These are phyloP conservation scores for Bipolaris cookei DNA, from an alignment of 2,329 filamentous ascomycete genomes.

Conservation along the genomic window DNA sequence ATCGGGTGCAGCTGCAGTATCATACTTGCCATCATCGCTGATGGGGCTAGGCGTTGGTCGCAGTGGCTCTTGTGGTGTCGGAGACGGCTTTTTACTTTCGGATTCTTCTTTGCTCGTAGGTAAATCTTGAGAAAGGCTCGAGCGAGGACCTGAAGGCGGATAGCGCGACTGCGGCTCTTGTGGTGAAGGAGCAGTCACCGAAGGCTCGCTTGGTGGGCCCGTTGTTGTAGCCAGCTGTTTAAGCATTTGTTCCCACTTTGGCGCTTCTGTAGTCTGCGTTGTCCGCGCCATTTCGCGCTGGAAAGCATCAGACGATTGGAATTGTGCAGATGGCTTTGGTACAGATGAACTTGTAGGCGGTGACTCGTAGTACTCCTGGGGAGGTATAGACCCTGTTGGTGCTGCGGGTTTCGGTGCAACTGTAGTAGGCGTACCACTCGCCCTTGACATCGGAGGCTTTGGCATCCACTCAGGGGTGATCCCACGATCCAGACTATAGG, in stretches of 20 bases:
- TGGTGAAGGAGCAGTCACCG: slow-evolving; percentile 10
- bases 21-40: slow-evolving; percentile 39
- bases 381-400: slow-evolving; percentile 12
- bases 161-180: slow-evolving; percentile 29
- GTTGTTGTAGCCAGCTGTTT: slow-evolving; percentile 39
- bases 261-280: slow-evolving; percentile 26
- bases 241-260: slow-evolving; percentile 46
- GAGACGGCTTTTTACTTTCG: slow-evolving; percentile 24
- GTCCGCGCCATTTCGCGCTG: slow-evolving; percentile 48
- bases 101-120: slow-evolving; percentile 16
- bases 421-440: slow-evolving; percentile 16
- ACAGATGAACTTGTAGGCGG: slow-evolving; percentile 21
- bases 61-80: slow-evolving; percentile 28
- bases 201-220: slow-evolving; percentile 16
- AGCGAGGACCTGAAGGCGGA: slow-evolving; percentile 17
- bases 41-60: slow-evolving; percentile 44
- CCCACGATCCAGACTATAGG: slow-evolving; percentile 53
- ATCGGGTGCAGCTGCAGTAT: slow-evolving; percentile 9
- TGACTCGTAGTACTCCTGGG: slow-evolving; percentile 21
- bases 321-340: slow-evolving; percentile 46
- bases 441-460: slow-evolving; percentile 18
- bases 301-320: slow-evolving; percentile 55
- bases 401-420: slow-evolving; percentile 25
- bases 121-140: slow-evolving; percentile 24
- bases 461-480: slow-evolving; percentile 52